Evolutionary conservation across 2,329 filamentous ascomycete genomes (phyloP).

Genomic region (Epichloe glyceriae): DNA sequence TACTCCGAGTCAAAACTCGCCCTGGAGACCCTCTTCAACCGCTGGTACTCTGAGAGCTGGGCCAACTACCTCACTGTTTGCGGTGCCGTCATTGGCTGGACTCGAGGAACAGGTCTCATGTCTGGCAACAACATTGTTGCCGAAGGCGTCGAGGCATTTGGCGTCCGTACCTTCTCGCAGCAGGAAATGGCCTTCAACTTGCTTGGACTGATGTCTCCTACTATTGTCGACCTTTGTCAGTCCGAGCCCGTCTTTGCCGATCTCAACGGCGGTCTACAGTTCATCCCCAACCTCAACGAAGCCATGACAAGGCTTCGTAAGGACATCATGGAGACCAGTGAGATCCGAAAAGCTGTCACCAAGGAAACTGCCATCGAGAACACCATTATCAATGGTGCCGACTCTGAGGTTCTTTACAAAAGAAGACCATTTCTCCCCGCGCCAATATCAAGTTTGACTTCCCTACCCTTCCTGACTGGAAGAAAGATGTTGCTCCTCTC

Average conservation of each 20-base stretch:
- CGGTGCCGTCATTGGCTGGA: constrained; percentile 97
- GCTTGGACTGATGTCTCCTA: constrained; percentile 86
- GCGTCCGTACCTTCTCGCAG: constrained; percentile 96
- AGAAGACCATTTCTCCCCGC: constrained; percentile 81
- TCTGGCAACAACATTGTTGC: constrained; percentile 95
- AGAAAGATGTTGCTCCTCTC: constrained; percentile 77
- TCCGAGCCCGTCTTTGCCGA: constrained; percentile 92
- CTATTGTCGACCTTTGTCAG: constrained; percentile 92
- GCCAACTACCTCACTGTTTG: constrained; percentile 95
- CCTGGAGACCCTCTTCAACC: constrained; percentile 93
- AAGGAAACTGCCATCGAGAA: constrained; percentile 96
- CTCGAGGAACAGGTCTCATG: constrained; percentile 95
- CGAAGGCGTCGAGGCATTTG: constrained; percentile 90
- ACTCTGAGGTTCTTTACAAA: constrained; percentile 89
- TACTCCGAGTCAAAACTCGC: constrained; percentile 98
- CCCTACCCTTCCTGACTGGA: constrained; percentile 81
- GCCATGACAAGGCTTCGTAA: constrained; percentile 88
- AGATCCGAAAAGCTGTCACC: constrained; percentile 83
- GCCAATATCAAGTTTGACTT: constrained; percentile 98
- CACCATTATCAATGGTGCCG: constrained; percentile 90
- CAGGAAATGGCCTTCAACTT: constrained; percentile 99
- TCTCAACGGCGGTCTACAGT: constrained; percentile 93
- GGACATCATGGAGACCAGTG: constrained; percentile 88
- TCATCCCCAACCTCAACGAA: constrained; percentile 90
- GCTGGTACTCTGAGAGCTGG: constrained; percentile 98